Base-by-base conservation (phyloP, 1,139 yeast species). In the Magnusiomyces sp. region DNA sequence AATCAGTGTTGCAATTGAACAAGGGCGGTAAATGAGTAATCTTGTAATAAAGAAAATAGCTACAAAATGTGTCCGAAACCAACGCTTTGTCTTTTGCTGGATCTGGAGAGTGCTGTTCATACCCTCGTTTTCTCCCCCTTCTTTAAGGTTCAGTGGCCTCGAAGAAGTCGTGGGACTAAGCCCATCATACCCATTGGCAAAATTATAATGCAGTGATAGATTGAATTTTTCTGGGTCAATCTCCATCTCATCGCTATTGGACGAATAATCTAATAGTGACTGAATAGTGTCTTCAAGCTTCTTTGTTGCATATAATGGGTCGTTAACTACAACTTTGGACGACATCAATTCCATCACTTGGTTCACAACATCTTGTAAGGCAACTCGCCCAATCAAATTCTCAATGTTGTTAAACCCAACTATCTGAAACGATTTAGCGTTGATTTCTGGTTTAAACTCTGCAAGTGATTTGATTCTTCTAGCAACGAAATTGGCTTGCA, bases 121-220 rank as follows among this genome's bases (percentile, higher is more conserved):
- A 56, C 40, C 47, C 42, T 58, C 61, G 43, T 46, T 49, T 7
- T 59, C 58, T 14, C 59, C 55, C 32, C 56, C 56, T n/a, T 58
- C 62, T 23, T 51, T 62, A 2, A 17, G 9, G n/a, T 23, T 9
- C 17, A 20, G 14, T 9, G 42, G 13, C 23, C 14, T 5, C 17
- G 27, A 20, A 19, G 27, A 7, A 40, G 16, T 17, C n/a, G 27
- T 17, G 9, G 42, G 42, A 40, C 31, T 20, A 17, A 40, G 42
- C 10, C 42, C 42, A 7, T 23, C 42, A 17, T 40, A 37, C 14
- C 45, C 45, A 13, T 13, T 42, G 11, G 38, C 45, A 42, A 42
- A 42, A 3, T 32, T 29, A 14, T 31, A 32, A n/a, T 42, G 45
- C 5, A 42, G 32, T 2, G 45, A 42, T 6, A 42, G 19, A 32